Evolutionary conservation across 495 filamentous ascomycete species (phyloP), one percentile per base, ranked within the genome.

Genomic region (Aspergillus affinis): DNA sequence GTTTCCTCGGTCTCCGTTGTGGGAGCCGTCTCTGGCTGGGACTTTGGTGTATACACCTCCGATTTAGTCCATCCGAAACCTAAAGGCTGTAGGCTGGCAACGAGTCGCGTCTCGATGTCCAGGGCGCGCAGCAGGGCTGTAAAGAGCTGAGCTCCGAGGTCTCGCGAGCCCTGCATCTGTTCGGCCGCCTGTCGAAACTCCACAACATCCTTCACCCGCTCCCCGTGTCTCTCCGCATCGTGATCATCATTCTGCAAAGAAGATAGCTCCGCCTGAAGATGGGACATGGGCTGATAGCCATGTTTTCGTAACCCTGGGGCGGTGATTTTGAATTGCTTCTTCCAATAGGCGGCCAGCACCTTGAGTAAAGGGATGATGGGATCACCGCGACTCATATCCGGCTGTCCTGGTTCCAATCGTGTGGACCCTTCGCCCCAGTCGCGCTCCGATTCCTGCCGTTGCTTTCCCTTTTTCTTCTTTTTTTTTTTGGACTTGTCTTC

Each of bases 31-130:
- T 72, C 59, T 47, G 69, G 69, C 65, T 80, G 68, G 12, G 62
- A 83, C 84, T 66, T 92, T 19, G 66, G 57, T 21, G 65, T 71
- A 48, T 75, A 75, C 0, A 65, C 88, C 72, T 98, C 94, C 18
- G 80, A 76, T 67, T 93, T 93, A 53, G 87, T 93, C 85, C 91
- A 97, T 2, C 92, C 92, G 71, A 97, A 96, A 2, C 95, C 94
- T 0, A 91, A 69, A 17, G 94, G 88, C 61, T 98, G 94, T 12
- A 99, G 72, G 70, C 83, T 97, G 15, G 87, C 86, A 10, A 97
- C 86, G 65, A 98, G 75, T 46, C 92, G 80, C 19, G 89, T 84
- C 60, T 97, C 91, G 13, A 97, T 76, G 0, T 88, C 89, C 18
- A 99, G 66, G 4, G 86, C 93, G 59, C 95, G 81, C n/a, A 97